These are phyloP conservation scores for Teratosphaeria gauchensis DNA, from an alignment of 2,329 filamentous ascomycete species.

Conservation along the genomic window DNA sequence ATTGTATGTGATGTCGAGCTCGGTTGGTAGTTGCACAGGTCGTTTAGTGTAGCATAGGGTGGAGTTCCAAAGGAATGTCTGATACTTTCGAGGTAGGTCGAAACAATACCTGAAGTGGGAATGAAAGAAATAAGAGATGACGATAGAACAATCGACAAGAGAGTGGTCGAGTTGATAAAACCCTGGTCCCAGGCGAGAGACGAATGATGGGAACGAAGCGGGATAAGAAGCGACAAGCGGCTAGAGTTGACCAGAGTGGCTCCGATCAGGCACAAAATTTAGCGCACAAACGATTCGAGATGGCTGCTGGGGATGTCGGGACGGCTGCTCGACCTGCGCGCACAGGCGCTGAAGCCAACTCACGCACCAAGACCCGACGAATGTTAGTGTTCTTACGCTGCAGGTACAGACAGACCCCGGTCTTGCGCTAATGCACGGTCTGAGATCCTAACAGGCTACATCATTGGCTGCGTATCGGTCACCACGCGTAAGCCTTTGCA, in stretches of 20 bases:
- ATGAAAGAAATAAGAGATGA: constrained; percentile 15
- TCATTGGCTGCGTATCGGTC: not conserved
- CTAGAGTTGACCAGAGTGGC: constrained; percentile 6
- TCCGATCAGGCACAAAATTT: constrained; percentile 8
- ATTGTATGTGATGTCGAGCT: not conserved
- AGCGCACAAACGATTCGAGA: constrained; percentile 6
- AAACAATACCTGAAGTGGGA: constrained; percentile 9
- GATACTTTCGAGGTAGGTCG: constrained; percentile 9
- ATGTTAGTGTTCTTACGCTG: not conserved
- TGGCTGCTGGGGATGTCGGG: constrained; percentile 9
- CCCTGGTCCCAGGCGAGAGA: constrained; percentile 9
- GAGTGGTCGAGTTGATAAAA: constrained; percentile 13
- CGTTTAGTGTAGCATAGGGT: constrained; percentile 8
- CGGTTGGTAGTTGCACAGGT: constrained; percentile 13
- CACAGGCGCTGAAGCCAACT: constrained; percentile 8
- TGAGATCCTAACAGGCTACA: not conserved
- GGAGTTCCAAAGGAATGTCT: constrained; percentile 13
- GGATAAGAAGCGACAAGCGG: constrained; percentile 13
- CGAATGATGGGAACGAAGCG: constrained; percentile 12
- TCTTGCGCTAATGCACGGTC: constrained; percentile 1
- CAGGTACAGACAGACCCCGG: constrained; percentile 2
- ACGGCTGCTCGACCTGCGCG: constrained; percentile 5
- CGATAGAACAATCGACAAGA: constrained; percentile 10
- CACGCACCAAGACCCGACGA: constrained; percentile 3
- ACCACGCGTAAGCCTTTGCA: not conserved